A percentile compares a stretch with the other conserved stretches of the same genome.
These are phyloP conservation scores for Exophiala bonariae DNA, from an alignment of 2,329 filamentous ascomycete genomes.

Conservation along the genomic window DNA sequence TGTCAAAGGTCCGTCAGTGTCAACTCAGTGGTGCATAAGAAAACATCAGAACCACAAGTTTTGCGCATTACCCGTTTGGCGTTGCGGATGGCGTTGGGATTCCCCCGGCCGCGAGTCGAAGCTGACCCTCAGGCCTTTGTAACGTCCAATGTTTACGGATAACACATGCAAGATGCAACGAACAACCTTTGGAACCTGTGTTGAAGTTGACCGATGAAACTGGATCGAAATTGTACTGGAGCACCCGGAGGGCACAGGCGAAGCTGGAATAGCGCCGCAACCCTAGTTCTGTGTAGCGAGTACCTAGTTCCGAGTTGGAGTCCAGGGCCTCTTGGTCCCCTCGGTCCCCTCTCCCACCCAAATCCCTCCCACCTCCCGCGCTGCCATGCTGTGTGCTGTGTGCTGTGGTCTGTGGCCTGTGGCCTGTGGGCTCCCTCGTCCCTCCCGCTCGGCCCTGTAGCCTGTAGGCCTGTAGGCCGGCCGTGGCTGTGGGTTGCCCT, in stretches of 20 bases:
- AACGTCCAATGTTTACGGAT: too few relatives aligned
- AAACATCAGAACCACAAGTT: too few relatives aligned
- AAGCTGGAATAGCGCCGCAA: conserved; percentile 21
- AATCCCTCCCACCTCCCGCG: conserved; percentile 22
- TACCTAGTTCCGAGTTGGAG: too few relatives aligned
- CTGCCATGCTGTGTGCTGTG: conserved; percentile 5
- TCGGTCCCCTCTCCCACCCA: not conserved
- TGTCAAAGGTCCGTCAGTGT: too few relatives aligned
- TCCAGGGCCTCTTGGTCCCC: not conserved
- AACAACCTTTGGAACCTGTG: conserved; percentile 37
- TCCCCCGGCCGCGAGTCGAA: too few relatives aligned
- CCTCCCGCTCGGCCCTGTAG: conserved; percentile 10
- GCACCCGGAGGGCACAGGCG: conserved; percentile 13
- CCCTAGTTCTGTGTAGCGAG: too few relatives aligned
- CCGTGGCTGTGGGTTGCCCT: conserved; percentile 19
- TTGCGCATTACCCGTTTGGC: too few relatives aligned
- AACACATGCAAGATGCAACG: conserved; percentile 34
- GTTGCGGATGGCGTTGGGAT: too few relatives aligned
- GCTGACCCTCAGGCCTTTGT: too few relatives aligned
- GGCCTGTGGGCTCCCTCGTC: too few relatives aligned
- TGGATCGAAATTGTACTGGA: conserved; percentile 35
- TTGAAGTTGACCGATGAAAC: conserved; percentile 35
- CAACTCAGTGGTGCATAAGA: too few relatives aligned
- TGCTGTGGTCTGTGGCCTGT: not conserved
- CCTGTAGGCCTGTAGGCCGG: not conserved